A percentile compares a stretch with the other conserved stretches of the same genome.
phyloP scores from a whole-genome alignment of 1,284 basidiomycete genomes.

The Puccinia triticina region DNA sequence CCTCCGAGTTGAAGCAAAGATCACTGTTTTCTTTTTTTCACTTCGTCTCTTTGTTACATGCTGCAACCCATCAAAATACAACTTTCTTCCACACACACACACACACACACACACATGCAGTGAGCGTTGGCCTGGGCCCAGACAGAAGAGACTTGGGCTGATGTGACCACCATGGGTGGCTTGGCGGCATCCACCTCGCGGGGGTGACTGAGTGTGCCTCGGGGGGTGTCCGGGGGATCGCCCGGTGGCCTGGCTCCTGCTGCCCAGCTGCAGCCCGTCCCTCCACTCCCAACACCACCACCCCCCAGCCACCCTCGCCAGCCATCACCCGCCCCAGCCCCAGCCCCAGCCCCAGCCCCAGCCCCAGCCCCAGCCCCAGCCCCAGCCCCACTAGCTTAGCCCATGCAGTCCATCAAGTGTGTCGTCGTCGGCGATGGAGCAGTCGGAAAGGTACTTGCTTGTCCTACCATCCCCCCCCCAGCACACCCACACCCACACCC shows the following conservation, averaged over 20 bases:
- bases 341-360: neutral
- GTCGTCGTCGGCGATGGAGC: conserved; percentile 99
- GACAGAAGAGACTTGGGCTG: no score
- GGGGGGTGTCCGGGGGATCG: no score
- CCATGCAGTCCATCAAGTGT: conserved; percentile 65
- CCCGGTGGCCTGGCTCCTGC: no score
- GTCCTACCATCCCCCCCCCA: conserved; percentile 58
- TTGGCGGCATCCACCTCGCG: no score
- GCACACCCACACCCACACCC: conserved; percentile 59
- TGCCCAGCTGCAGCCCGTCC: no score
- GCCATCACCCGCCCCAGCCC: neutral
- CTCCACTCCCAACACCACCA: neutral
- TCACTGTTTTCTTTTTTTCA: neutral
- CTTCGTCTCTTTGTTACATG: neutral
- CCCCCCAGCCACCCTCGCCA: neutral
- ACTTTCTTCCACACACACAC: no score
- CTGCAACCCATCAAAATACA: no score
- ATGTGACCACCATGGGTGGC: no score
- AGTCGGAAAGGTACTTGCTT: conserved; percentile 82
- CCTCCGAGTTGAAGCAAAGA: neutral
- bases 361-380: neutral
- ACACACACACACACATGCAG: no score
- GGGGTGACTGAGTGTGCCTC: no score
- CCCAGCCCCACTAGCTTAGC: neutral
- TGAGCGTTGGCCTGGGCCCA: no score